Conservation (phyloP, 805 yeast genomes). For the Kuraishia ogatae region DNA sequence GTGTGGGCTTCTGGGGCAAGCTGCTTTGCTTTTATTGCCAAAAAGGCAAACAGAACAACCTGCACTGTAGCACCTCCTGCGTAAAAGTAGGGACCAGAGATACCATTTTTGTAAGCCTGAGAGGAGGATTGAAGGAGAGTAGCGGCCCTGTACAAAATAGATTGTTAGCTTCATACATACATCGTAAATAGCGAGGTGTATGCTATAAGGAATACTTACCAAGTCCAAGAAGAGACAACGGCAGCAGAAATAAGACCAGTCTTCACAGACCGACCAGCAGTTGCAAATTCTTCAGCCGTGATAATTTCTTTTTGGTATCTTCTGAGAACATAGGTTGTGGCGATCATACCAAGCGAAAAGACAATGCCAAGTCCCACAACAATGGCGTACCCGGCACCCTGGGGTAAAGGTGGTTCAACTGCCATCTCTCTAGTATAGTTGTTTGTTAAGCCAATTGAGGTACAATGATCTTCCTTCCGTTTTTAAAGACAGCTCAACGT, state of each 20-base stretch:
- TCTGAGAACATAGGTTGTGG: slow-evolving; percentile 58
- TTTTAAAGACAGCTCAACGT: background rate
- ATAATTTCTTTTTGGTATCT: slow-evolving; percentile 80
- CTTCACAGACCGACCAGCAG: slow-evolving; percentile 86
- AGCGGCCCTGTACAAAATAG: slow-evolving; percentile 22
- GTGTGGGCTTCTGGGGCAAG: slow-evolving; percentile 92
- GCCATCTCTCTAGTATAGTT: background rate
- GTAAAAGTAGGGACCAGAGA: slow-evolving; percentile 73
- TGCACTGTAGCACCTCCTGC: slow-evolving; percentile 92
- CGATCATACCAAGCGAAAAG: slow-evolving; percentile 65
- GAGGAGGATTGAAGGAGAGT: slow-evolving; percentile 69
- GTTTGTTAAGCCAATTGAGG: background rate
- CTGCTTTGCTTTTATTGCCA: slow-evolving; percentile 84
- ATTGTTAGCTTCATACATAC: background rate
- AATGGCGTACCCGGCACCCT: slow-evolving; percentile 82
- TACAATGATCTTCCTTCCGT: too few relatives aligned
- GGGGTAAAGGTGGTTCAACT: slow-evolving; percentile 28
- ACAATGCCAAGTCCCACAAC: slow-evolving; percentile 82
- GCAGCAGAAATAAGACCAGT: slow-evolving; percentile 83
- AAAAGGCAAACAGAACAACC: slow-evolving; percentile 73
- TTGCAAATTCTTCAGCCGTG: slow-evolving; percentile 89
- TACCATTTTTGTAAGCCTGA: slow-evolving; percentile 71
- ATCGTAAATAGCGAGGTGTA: background rate
- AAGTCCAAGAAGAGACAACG: slow-evolving; percentile 88
- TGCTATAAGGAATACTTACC: slow-evolving; percentile 1